phyloP scores from a whole-genome alignment of 805 yeast genomes.

The Suhomyces sp. region DNA sequence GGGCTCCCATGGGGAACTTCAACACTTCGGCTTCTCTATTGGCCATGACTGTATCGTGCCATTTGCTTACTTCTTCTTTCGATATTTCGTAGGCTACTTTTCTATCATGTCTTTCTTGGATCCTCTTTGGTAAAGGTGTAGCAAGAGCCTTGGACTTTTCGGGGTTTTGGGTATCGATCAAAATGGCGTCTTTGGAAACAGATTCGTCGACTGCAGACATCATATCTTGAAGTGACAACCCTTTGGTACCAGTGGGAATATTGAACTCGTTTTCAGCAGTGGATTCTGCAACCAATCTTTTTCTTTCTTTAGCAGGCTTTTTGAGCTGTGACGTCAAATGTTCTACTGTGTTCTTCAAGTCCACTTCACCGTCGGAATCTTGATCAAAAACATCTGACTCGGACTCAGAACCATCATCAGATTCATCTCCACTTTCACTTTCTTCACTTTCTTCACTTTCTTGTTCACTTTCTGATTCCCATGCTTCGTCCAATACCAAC shows the following conservation, averaged over 20 bases:
- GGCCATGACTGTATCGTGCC: constrained; percentile 80
- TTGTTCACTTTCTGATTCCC: constrained; percentile 26
- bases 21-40: constrained; percentile 84
- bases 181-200: constrained; percentile 48
- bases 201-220: constrained; percentile 59
- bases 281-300: constrained; percentile 50
- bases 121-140: constrained; percentile 81
- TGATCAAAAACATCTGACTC: constrained; percentile 25
- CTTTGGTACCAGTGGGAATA: constrained; percentile 54
- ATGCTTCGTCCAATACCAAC: constrained; percentile 27
- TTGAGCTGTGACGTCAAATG: constrained; percentile 33
- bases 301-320: constrained; percentile 37
- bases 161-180: constrained; percentile 40
- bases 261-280: constrained; percentile 67
- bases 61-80: constrained; percentile 78
- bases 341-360: constrained; percentile 48
- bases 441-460: constrained; percentile 18
- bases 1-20: constrained; percentile 62
- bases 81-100: constrained; percentile 88
- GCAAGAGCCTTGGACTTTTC: constrained; percentile 50
- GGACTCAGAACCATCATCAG: constrained; percentile 9
- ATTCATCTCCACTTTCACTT: constrained; percentile 21
- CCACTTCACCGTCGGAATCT: constrained; percentile 46
- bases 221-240: constrained; percentile 69
- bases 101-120: constrained; percentile 82